Base-by-base conservation (phyloP, 345 rosid species). In the Melaleuca alternifolia region DNA sequence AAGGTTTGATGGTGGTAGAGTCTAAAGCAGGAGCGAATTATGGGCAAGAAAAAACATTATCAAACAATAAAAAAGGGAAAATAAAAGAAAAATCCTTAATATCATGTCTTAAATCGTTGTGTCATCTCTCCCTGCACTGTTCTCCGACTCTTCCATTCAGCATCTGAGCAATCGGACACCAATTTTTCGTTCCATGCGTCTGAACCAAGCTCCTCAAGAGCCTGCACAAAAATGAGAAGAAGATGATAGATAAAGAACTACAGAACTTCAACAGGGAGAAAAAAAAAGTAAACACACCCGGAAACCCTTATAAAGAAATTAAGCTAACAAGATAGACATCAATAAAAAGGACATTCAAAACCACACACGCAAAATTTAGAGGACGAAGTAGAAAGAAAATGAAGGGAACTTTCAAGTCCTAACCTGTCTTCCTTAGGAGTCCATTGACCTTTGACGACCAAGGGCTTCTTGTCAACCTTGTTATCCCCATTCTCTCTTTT, bases 41-140 rank as follows among this genome's bases (percentile, higher is more conserved):
- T 18, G 44, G 20, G 54, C 52, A 56, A 53, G 86, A 53, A n/a
- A 15, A 59, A 41, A 33, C 24, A 16, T 33, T 33, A 33, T 71
- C 33, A 20, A 71, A 18, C 20, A 44, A 28, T 53, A 62, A 23
- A 20, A 54, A 18, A 50, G 46, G 54, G 26, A n/a, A 82, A 41
- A 41, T 41, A 2, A 41, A 41, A 41, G 4, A 41, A 50, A 46
- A 26, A 28, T 95, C 99, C 99, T 89, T 96, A 85, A 95, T 95
- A 83, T 96, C 92, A 6, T 97, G 96, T 90, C 93, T 93, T 86
- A 96, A 84, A 93, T 96, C 98, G 87, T 96, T 94, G 88, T 92
- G 92, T 98, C 99, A 96, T 89, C 99, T 93, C 79, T 96, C 99
- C 84, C 99, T 89, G 86, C 99, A 96, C 79, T 96, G 98, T 88